These are phyloP conservation scores for Ascochyta rabiei DNA, from an alignment of 2,329 filamentous ascomycete genomes.

Conservation along the genomic window DNA sequence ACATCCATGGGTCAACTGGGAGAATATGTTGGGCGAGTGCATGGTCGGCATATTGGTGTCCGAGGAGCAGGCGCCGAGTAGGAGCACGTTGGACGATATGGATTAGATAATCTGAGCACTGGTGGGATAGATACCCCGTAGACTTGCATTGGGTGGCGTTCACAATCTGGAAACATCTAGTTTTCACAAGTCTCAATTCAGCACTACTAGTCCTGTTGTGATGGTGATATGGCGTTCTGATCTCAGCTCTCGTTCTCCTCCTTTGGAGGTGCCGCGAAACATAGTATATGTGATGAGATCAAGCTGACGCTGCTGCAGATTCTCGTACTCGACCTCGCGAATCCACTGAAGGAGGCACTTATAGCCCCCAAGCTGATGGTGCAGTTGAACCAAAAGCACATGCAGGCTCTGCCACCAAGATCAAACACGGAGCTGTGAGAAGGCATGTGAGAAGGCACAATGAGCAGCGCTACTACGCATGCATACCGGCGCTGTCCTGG, in stretches of 20 bases:
- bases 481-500: background rate
- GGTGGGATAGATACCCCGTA: conserved; percentile 22
- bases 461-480: too few species aligned
- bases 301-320: too few species aligned
- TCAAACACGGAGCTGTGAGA: too few species aligned
- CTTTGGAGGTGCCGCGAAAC: too few species aligned
- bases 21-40: conserved; percentile 67
- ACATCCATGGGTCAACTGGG: conserved; percentile 73
- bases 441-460: too few species aligned
- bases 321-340: too few species aligned
- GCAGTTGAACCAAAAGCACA: too few species aligned
- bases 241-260: background rate
- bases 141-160: conserved; percentile 17
- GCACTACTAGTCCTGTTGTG: background rate
- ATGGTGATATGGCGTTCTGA: background rate
- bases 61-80: conserved; percentile 53
- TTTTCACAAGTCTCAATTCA: background rate
- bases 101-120: conserved; percentile 53
- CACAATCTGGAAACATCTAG: background rate
- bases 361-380: too few species aligned
- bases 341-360: too few species aligned
- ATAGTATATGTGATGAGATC: too few species aligned
- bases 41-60: conserved; percentile 66
- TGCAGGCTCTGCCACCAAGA: too few species aligned
- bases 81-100: conserved; percentile 61